Evolutionary conservation across 805 yeast genomes (phyloP), one percentile per base, ranked within the genome.

Genomic region (Dipodascopsis uninucleata): DNA sequence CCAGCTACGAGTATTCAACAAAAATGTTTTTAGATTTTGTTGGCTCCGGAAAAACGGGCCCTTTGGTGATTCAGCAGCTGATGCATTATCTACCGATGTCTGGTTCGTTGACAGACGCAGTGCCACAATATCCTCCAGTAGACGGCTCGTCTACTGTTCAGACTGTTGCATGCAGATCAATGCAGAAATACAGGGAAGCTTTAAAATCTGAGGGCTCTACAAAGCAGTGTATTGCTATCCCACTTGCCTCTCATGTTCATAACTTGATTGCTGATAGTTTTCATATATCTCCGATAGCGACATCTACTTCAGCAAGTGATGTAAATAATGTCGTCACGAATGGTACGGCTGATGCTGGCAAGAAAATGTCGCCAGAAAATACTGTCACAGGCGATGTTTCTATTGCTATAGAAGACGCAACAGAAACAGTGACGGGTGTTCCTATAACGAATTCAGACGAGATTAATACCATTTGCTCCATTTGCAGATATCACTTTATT

Each of bases 31-130:
- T 14, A 6, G 33, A 28, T 26, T 34, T 40, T n/a, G 28, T 28
- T n/a, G 44, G 47, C 28, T 44, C 53, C 7, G 53, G 53, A 28
- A 45, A 45, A 33, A 45, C 53, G 9, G 43, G 50, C 21, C 47
- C 53, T 26, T 42, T 49, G 17, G 20, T 49, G 10, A 12, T 49
- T n/a, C 45, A 39, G 44, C 33, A 43, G 43, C 25, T 49, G 16
- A 32, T 16, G 21, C 41, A 45, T 23, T 45, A 49, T 26, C 43
- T 49, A 6, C 37, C 47, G n/a, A 43, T 44, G 10, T 49, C 53
- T 4, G 46, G 32, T 16, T 22, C 53, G 5, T 18, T 49, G 8
- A 32, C 37, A 12, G 25, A 22, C 12, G 45, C 44, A 5, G 31
- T 29, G 5, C 47, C 53, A 4, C 49, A 44, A 17, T 23, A 45